These are phyloP conservation scores for Penicillium expansum DNA, from an alignment of 2,329 filamentous ascomycete genomes.

Conservation along the genomic window DNA sequence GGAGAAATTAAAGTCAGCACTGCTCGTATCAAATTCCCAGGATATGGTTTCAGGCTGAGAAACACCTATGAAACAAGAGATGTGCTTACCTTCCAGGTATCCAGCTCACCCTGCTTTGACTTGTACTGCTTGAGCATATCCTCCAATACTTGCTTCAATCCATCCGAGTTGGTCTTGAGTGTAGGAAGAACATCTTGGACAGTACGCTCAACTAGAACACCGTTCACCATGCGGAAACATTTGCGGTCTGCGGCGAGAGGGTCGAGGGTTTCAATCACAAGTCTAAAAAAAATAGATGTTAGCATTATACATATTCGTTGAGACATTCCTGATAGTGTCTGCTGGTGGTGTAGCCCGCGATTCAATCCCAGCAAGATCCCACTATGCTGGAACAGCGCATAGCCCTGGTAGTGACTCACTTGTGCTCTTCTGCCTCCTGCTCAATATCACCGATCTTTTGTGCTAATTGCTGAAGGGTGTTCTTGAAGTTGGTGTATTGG, in stretches of 20 bases:
- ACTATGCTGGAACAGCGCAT: background rate
- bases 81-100: constrained; percentile 88
- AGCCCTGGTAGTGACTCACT: constrained; percentile 57
- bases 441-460: constrained; percentile 97
- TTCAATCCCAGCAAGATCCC: background rate
- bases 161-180: constrained; percentile 89
- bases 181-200: constrained; percentile 89
- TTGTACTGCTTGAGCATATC: constrained; percentile 97
- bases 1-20: constrained; percentile 5
- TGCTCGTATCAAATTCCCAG: background rate
- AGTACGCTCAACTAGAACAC: constrained; percentile 89
- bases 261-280: constrained; percentile 87
- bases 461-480: constrained; percentile 81
- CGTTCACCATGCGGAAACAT: constrained; percentile 98
- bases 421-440: constrained; percentile 96
- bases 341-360: background rate
- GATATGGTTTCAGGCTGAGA: background rate
- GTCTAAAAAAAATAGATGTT: constrained; percentile 52
- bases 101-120: constrained; percentile 87
- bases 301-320: constrained; percentile 16
- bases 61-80: background rate
- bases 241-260: constrained; percentile 83
- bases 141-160: constrained; percentile 88
- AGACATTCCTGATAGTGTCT: background rate
- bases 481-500: constrained; percentile 58